These are phyloP conservation scores for Xylaria sp. DNA, from an alignment of 2,329 filamentous ascomycete genomes.

Conservation along the genomic window DNA sequence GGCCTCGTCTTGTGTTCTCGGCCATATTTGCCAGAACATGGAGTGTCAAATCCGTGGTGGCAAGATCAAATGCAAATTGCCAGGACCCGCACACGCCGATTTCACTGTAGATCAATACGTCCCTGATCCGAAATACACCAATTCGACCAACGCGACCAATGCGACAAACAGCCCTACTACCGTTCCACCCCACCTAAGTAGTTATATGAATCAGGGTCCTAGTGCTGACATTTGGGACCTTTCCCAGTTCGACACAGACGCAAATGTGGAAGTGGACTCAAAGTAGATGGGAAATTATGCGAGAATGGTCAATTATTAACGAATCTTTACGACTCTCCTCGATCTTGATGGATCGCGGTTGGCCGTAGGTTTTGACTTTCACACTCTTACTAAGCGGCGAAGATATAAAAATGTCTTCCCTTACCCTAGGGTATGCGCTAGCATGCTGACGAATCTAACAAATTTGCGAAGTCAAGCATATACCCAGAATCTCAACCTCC, in stretches of 20 bases:
- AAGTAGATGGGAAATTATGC: not conserved
- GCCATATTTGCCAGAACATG: conserved; percentile 50
- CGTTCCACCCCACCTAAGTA: conserved; percentile 6
- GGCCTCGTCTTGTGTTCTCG: conserved; percentile 43
- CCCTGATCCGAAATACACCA: not conserved
- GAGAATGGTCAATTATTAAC: conserved; percentile 13
- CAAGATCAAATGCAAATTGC: conserved; percentile 47
- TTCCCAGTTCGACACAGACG: conserved; percentile 27
- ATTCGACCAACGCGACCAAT: conserved; percentile 5
- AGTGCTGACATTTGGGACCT: conserved; percentile 9
- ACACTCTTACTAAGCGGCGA: conserved; percentile 1
- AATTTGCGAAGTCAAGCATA: conserved; percentile 15
- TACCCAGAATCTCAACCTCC: conserved; percentile 6
- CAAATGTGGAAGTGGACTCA: conserved; percentile 2
- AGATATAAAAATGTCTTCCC: conserved; percentile 9
- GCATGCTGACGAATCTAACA: conserved; percentile 14
- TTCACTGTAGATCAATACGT: conserved; percentile 27
- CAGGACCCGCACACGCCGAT: conserved; percentile 42
- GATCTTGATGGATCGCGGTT: not conserved
- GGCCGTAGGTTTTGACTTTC: not conserved
- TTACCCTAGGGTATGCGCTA: conserved; percentile 11
- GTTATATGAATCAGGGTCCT: conserved; percentile 18
- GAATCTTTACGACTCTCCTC: not conserved
- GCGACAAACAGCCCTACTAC: conserved; percentile 6
- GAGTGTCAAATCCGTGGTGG: conserved; percentile 50